Conservation (phyloP, 2,329 filamentous ascomycete species). For the Aspergillus latus region DNA sequence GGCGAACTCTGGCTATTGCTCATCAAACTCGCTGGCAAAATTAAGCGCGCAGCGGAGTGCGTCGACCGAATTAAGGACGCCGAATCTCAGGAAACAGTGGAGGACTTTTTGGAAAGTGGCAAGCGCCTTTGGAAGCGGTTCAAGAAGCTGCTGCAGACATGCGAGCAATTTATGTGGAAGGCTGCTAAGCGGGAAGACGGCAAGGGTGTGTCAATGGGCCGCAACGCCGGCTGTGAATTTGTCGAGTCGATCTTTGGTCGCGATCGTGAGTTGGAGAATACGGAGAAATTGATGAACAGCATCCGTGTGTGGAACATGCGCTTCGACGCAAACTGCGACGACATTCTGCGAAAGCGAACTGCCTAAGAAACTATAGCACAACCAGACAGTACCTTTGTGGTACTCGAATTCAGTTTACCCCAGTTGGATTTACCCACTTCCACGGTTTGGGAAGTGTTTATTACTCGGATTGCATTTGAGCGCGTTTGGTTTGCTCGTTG, state of each 20-base stretch:
- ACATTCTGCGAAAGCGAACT: conserved; percentile 66
- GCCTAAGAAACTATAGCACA: conserved; percentile 27
- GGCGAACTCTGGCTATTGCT: conserved; percentile 94
- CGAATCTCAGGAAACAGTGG: conserved; percentile 76
- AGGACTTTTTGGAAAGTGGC: conserved; percentile 87
- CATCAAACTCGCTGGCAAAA: conserved; percentile 89
- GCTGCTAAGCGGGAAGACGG: conserved; percentile 72
- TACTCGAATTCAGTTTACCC: background rate
- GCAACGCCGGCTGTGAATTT: conserved; percentile 90
- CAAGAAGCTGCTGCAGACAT: conserved; percentile 81
- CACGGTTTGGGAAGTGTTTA: background rate
- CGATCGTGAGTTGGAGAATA: conserved; percentile 84
- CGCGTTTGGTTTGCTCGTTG: conserved; percentile 35
- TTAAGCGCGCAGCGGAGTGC: conserved; percentile 83
- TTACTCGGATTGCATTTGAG: conserved; percentile 36
- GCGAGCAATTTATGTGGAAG: conserved; percentile 94
- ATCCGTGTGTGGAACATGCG: conserved; percentile 87
- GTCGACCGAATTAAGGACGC: conserved; percentile 68
- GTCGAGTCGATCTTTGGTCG: conserved; percentile 93
- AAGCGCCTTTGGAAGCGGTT: conserved; percentile 84
- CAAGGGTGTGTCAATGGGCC: conserved; percentile 72
- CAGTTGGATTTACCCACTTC: background rate
- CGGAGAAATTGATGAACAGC: conserved; percentile 88
- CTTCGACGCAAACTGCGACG: conserved; percentile 94
- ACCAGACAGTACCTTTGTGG: conserved; percentile 1